phyloP scores from a whole-genome alignment of 345 rosid genomes.

The Salix brachista region DNA sequence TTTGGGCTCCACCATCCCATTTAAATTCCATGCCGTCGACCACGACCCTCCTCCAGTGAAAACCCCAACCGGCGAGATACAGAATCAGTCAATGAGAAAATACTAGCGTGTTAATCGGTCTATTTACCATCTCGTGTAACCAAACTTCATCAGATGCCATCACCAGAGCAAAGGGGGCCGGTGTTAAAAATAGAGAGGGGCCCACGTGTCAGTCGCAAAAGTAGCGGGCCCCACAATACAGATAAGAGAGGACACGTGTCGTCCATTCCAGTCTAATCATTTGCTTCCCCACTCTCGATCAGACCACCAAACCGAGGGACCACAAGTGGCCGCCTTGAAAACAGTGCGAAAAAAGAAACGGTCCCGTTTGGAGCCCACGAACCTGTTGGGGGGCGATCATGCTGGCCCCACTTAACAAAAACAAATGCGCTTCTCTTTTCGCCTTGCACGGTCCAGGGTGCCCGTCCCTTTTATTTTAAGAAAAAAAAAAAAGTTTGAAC shows the following conservation, averaged over 20 bases:
- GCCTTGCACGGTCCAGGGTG: slow-evolving; percentile 32
- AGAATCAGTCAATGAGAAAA: background rate
- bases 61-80: background rate
- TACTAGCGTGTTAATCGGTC: background rate
- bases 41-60: background rate
- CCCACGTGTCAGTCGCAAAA: slow-evolving; percentile 19
- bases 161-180: background rate
- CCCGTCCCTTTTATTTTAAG: background rate
- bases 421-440: background rate
- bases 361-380: slow-evolving; percentile 13
- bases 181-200: background rate
- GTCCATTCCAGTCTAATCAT: background rate
- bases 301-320: slow-evolving; percentile 55
- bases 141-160: background rate
- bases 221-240: slow-evolving; percentile 10
- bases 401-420: slow-evolving; percentile 15
- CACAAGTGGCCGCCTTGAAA: slow-evolving; percentile 50
- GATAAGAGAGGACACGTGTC: slow-evolving; percentile 27
- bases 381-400: slow-evolving; percentile 28
- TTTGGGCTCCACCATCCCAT: background rate
- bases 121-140: background rate
- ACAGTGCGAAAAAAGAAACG: slow-evolving; percentile 28
- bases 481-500: too few species aligned
- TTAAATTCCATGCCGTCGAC: background rate
- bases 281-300: slow-evolving; percentile 23